phyloP scores from a whole-genome alignment of 495 filamentous ascomycete species.

The Immersiella caudata region DNA sequence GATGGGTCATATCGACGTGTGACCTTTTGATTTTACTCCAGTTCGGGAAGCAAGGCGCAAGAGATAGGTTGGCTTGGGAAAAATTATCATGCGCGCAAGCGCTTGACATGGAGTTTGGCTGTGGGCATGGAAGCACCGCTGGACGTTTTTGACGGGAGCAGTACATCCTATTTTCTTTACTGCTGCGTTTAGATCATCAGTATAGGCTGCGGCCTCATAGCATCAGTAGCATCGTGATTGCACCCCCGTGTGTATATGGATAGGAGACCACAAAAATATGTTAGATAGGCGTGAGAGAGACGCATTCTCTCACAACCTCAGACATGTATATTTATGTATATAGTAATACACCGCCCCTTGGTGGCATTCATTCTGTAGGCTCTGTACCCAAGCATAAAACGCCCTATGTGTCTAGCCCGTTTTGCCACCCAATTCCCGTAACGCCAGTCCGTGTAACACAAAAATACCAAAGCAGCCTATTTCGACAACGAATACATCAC shows the following conservation, averaged over 20 bases:
- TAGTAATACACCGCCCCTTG: neutral
- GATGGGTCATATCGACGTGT: neutral
- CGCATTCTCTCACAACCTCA: neutral
- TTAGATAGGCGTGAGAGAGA: neutral
- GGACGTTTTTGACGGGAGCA: too few species aligned
- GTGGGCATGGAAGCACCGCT: too few species aligned
- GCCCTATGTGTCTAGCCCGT: neutral
- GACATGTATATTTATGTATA: neutral
- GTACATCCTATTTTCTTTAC: neutral
- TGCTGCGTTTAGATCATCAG: neutral
- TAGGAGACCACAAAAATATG: neutral
- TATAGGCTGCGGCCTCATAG: neutral
- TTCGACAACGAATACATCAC: neutral
- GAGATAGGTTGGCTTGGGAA: neutral
- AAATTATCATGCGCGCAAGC: neutral
- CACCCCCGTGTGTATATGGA: neutral
- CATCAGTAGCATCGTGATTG: neutral
- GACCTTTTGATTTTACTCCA: neutral
- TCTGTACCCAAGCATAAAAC: neutral
- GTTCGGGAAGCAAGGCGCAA: conserved; percentile 13
- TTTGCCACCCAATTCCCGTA: neutral
- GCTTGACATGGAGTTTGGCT: neutral
- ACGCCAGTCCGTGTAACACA: neutral
- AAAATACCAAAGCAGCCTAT: neutral
- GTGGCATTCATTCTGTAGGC: neutral